Conservation (phyloP, 2,329 filamentous ascomycete genomes). For the Zymoseptoria crescenta region DNA sequence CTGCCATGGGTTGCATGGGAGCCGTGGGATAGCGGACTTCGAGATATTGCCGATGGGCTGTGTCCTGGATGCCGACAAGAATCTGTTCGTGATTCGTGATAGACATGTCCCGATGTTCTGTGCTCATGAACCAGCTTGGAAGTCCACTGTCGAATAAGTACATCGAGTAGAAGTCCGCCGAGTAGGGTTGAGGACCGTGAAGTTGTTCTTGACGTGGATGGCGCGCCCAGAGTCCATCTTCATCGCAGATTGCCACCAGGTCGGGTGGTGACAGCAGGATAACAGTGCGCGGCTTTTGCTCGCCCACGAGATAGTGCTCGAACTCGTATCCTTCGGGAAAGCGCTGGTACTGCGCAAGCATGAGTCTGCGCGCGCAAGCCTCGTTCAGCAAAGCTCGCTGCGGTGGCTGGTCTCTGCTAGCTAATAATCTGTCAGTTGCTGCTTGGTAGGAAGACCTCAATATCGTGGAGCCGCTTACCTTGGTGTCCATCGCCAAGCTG, state of each 20-base stretch:
- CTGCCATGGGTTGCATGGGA: background rate
- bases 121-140: background rate
- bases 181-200: conserved; percentile 5
- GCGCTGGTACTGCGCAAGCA: background rate
- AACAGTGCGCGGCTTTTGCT: background rate
- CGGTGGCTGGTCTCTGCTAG: background rate
- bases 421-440: background rate
- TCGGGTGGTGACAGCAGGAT: conserved; percentile 7
- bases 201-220: background rate
- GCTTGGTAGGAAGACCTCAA: too few relatives aligned
- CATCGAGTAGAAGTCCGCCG: conserved; percentile 4
- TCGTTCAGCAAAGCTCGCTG: background rate
- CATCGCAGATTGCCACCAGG: conserved; percentile 2
- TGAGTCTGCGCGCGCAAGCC: background rate
- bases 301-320: background rate
- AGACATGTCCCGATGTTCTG: background rate
- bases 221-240: conserved; percentile 3
- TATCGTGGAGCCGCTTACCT: too few relatives aligned
- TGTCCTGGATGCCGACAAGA: background rate
- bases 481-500: background rate
- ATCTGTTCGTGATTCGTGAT: background rate
- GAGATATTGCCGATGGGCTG: background rate
- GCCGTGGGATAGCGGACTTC: background rate
- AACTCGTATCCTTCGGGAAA: conserved; percentile 6
- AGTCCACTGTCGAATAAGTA: conserved; percentile 5